Conservation (phyloP, 768 basidiomycete genomes). For the Glaciozyma antarctica region DNA sequence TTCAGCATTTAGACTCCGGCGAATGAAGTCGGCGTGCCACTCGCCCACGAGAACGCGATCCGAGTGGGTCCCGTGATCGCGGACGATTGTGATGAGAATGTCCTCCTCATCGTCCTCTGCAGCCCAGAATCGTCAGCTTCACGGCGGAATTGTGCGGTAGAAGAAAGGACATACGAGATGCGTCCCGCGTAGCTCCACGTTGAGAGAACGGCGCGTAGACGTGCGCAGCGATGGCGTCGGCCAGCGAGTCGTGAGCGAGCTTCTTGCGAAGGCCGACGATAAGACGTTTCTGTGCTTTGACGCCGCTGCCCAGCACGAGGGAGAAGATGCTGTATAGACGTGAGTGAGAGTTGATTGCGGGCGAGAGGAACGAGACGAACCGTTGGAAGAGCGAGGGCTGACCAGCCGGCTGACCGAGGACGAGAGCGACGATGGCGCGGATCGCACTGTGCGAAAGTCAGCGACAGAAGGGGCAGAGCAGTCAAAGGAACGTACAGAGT, state of each 20-base stretch:
- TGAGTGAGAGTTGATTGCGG: background rate
- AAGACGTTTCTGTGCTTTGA: constrained; percentile 17
- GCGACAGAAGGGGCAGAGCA: no score
- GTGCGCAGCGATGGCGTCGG: constrained; percentile 13
- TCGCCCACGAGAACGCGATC: background rate
- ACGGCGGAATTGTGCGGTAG: no score
- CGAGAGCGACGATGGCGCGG: constrained; percentile 20
- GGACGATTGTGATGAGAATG: constrained; percentile 25
- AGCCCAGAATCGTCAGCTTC: no score
- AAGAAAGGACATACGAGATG: constrained; percentile 2
- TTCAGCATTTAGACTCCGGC: background rate
- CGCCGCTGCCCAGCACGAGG: constrained; percentile 11
- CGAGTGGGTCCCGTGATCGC: constrained; percentile 1
- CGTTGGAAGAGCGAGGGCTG: constrained; percentile 26
- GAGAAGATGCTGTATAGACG: constrained; percentile 16
- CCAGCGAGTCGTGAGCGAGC: constrained; percentile 6
- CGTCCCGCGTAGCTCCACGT: constrained; percentile 17
- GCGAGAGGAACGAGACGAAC: background rate
- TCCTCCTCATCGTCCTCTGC: constrained; percentile 22
- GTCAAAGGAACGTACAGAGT: constrained; percentile 14
- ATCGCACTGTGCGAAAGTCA: constrained; percentile 14
- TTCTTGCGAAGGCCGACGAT: constrained; percentile 19
- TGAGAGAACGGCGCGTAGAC: constrained; percentile 18
- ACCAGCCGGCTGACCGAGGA: constrained; percentile 24
- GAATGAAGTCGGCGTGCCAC: background rate